Evolutionary conservation across 208 protist species (phyloP).

Genomic region (Trypanosoma lewisi): DNA sequence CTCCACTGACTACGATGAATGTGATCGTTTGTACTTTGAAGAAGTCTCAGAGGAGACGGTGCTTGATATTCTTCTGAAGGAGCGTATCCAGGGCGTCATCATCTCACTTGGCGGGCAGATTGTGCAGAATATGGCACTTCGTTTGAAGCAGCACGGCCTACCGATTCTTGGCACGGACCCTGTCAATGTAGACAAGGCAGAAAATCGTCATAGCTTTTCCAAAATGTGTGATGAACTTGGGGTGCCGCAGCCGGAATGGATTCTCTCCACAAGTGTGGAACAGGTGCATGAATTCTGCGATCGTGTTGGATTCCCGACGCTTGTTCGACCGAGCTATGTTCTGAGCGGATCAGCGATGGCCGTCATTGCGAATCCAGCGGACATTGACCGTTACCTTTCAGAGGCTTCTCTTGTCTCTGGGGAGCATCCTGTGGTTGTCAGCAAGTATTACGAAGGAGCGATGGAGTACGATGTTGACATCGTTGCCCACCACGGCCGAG

Average conservation of each 20-base stretch:
- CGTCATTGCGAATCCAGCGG: constrained; percentile 90
- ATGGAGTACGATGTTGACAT: constrained; percentile 99
- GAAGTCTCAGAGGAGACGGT: constrained; percentile 97
- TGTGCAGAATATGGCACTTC: constrained; percentile 98
- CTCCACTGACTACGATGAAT: constrained; percentile 98
- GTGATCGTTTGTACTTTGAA: constrained; percentile 98
- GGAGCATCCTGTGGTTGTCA: constrained; percentile 95
- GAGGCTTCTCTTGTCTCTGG: constrained; percentile 89
- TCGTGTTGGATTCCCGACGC: constrained; percentile 91
- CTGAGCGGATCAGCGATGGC: constrained; percentile 97
- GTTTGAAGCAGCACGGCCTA: constrained; percentile 85
- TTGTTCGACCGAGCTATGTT: constrained; percentile 97
- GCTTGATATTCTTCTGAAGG: constrained; percentile 95
- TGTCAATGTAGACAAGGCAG: constrained; percentile 95
- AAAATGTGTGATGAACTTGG: constrained; percentile 91
- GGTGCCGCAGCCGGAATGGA: constrained; percentile 97
- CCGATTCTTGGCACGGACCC: constrained; percentile 96
- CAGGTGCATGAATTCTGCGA: constrained; percentile 92
- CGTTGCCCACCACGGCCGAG: constrained; percentile 94
- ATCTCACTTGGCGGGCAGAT: constrained; percentile 97
- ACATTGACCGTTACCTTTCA: constrained; percentile 93
- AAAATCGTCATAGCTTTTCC: constrained; percentile 96
- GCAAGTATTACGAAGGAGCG: constrained; percentile 96
- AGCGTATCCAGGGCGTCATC: constrained; percentile 91
- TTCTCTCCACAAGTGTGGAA: constrained; percentile 86